Evolutionary conservation across 176 grass and related monocot genomes (phyloP), one percentile per base, ranked within the genome.

Genomic region (Rhipidocladum racemiflorum): DNA sequence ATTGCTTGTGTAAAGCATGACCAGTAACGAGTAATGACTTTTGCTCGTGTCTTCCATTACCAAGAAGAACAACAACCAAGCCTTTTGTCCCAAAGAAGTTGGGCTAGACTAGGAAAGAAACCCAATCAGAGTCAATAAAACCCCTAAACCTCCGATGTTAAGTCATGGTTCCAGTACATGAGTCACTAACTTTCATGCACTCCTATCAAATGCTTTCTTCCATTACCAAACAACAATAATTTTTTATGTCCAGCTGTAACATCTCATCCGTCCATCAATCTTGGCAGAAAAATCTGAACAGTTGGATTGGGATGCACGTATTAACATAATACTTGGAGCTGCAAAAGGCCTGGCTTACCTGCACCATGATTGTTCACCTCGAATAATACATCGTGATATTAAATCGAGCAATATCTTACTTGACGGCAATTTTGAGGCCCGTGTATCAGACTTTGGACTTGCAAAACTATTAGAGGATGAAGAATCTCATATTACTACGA

Each of bases 301-400:
- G 18, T 83, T 99, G 68, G 96, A 99, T 74, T 99, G 96, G 96
- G 96, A 93, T 78, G 80, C 96, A 11, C 92, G 96, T 4, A 90
- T 99, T 78, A 95, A 99, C 66, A 91, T 99, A 76, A 91, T 95
- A 45, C 89, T 99, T 40, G 96, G 96, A 86, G 96, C 96, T 70
- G 93, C 90, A 86, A 99, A 99, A 86, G 93, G 96, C 59, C 75
- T 99, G 86, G 89, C 96, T 82, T 96, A 93, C 61, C 82, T 99
- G 28, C 96, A 96, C 84, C 96, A 99, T 23, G 96, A 99, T 77
- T 99, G 96, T 80, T 95, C 96, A 61, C 93, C 96, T 59, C 84
- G 96, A 84, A 99, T 99, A 82, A 96, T 99, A 91, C 96, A 99
- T 87, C 93, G 96, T 29, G 96, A 99, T 87, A 99, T 99, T 60